Base-by-base conservation (phyloP, 129 eudicot species). In the Scalesia atractyloides region DNA sequence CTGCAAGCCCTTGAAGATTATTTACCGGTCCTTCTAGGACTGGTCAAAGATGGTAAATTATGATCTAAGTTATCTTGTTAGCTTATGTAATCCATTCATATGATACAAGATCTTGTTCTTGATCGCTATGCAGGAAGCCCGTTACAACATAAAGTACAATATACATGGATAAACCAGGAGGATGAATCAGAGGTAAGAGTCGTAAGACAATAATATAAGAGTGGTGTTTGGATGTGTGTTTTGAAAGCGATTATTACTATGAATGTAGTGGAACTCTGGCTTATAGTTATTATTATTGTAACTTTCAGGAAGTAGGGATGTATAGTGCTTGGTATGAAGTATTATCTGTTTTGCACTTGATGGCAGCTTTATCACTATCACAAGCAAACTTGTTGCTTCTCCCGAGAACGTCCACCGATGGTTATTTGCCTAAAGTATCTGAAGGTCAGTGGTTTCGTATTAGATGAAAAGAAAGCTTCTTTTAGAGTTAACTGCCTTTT, bases 291-390 rank as follows among this genome's bases (percentile, higher is more conserved):
- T 22, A 58, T 17, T 22, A 24, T 68, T 15, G 41, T 26, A 43
- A 20, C 74, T 80, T 75, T 64, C 86, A 94, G 99, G 99, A 94
- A 83, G 83, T 86, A 8, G 85, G 84, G 57, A 86, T 94, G 78
- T 81, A 72, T 77, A 90, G 91, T 86, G 97, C 91, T 75, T 94
- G 99, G 99, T 94, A 94, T 73, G 99, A 94, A 84, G 84, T 94
- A 67, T 72, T 94, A 67, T 94, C 99, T 37, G 93, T 94, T 81
- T 81, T 94, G 88, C 99, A 94, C 84, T 86, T 94, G 86, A 90
- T 94, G 97, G 97, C 99, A 69, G 79, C 82, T 26, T 76, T 94
- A 48, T 84, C 87, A 16, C 79, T 90, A 54, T 88, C 88, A 46
- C 97, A 88, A 86, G 97, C 96, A 53, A 94, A 94, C 84, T 75